Evolutionary conservation across 2,329 filamentous ascomycete genomes (phyloP).

Genomic region (Colletotrichum lindemuthianum): DNA sequence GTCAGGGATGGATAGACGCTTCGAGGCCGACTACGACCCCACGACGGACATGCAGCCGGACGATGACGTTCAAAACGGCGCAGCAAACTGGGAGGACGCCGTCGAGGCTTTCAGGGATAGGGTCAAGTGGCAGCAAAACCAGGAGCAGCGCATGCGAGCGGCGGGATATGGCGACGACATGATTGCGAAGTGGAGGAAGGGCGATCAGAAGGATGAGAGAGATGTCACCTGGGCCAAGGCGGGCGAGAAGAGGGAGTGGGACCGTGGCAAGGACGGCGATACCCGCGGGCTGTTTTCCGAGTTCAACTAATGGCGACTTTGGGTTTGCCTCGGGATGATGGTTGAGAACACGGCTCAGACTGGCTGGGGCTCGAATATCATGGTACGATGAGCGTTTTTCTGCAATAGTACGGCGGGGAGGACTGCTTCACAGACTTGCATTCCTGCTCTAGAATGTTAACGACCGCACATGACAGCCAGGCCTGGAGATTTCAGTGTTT

Average conservation of each 20-base stretch:
- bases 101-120: constrained; percentile 82
- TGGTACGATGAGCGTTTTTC: no score
- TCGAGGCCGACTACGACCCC: constrained; percentile 73
- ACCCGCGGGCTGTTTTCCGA: constrained; percentile 34
- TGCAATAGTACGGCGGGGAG: no score
- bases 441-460: no score
- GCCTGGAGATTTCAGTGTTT: no score
- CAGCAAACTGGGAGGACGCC: constrained; percentile 77
- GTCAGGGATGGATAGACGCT: constrained; percentile 82
- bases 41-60: constrained; percentile 65
- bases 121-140: constrained; percentile 79
- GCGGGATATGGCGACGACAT: constrained; percentile 84
- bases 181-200: constrained; percentile 75
- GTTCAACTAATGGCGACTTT: constrained; percentile 20
- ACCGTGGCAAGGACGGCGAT: constrained; percentile 59
- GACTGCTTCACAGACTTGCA: no score
- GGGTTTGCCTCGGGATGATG: no score
- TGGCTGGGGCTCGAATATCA: no score
- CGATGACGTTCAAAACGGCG: constrained; percentile 59
- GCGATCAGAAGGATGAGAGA: constrained; percentile 64
- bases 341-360: no score
- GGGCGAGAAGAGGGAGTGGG: constrained; percentile 73
- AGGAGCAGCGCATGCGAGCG: constrained; percentile 77
- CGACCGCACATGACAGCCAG: no score
- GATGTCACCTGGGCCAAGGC: constrained; percentile 77